Percentiles rank a stretch among this genome's conserved stretches.
phyloP scores from a whole-genome alignment of 768 basidiomycete genomes.

The Pleurotus ostreatus region DNA sequence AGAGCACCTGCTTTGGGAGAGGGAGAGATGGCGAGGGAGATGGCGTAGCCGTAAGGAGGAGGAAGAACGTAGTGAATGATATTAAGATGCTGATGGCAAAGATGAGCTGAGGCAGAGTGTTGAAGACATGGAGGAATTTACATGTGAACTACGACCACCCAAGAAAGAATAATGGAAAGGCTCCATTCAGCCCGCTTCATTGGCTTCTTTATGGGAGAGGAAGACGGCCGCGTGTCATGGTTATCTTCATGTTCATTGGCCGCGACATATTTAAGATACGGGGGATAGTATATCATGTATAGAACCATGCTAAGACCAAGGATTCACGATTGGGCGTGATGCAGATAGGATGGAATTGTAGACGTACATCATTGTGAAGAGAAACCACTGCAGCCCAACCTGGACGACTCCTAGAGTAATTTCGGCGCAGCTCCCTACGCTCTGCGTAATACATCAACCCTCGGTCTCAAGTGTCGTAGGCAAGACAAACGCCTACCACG shows the following conservation, averaged over 20 bases:
- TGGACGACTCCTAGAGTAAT: slow-evolving; percentile 80
- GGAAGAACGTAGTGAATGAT: slow-evolving; percentile 55
- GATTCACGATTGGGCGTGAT: not conserved
- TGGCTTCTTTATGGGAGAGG: slow-evolving; percentile 31
- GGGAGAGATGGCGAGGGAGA: slow-evolving; percentile 28
- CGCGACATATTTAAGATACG: slow-evolving; percentile 67
- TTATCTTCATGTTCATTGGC: slow-evolving; percentile 25
- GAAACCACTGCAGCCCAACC: slow-evolving; percentile 76
- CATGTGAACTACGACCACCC: slow-evolving; percentile 73
- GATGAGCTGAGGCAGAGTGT: slow-evolving; percentile 3
- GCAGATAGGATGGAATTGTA: not conserved
- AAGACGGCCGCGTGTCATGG: slow-evolving; percentile 34
- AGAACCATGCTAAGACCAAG: slow-evolving; percentile 70
- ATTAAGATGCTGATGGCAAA: slow-evolving; percentile 43
- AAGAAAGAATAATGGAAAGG: slow-evolving; percentile 70
- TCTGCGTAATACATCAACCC: slow-evolving; percentile 33
- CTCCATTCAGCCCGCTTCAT: slow-evolving; percentile 69
- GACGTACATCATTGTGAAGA: slow-evolving; percentile 81
- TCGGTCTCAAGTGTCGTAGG: no score
- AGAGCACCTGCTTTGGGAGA: slow-evolving; percentile 26
- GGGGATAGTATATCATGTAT: slow-evolving; percentile 90
- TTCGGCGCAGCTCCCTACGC: slow-evolving; percentile 68
- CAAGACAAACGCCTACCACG: slow-evolving; percentile 47
- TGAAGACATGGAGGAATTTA: slow-evolving; percentile 31
- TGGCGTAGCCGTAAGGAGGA: slow-evolving; percentile 44